Percentiles rank a stretch among this genome's conserved stretches.
Evolutionary conservation across 78 protist species (phyloP).

Genomic region (Dictyostelium purpureum): DNA sequence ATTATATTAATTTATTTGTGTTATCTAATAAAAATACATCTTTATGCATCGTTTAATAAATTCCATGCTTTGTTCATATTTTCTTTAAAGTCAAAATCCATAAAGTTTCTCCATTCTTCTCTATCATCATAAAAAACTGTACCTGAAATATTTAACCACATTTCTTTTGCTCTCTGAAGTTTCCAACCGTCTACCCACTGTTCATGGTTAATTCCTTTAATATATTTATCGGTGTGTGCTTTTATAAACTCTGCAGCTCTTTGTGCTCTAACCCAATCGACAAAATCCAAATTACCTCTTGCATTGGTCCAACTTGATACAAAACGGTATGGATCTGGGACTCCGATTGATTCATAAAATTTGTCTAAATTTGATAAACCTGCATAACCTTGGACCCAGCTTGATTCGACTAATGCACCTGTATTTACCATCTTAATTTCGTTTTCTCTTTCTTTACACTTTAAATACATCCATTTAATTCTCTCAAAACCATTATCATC

Average conservation of each 20-base stretch:
- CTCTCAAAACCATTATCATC: conserved; percentile 54
- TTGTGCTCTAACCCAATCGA: conserved; percentile 52
- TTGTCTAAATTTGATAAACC: conserved; percentile 9
- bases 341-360: conserved; percentile 39
- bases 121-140: conserved; percentile 60
- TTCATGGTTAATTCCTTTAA: conserved; percentile 25
- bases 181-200: conserved; percentile 68
- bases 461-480: conserved; percentile 62
- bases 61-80: conserved; percentile 68
- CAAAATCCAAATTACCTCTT: conserved; percentile 23
- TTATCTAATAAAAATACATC: no score
- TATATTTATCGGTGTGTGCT: conserved; percentile 53
- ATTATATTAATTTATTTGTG: no score
- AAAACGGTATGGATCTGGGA: neutral
- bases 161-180: conserved; percentile 43
- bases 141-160: conserved; percentile 73
- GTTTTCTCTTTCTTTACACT: conserved; percentile 9
- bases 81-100: conserved; percentile 50
- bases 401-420: conserved; percentile 18
- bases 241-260: conserved; percentile 64
- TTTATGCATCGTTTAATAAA: conserved; percentile 57
- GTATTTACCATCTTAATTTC: conserved; percentile 69
- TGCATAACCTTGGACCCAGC: conserved; percentile 46
- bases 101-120: conserved; percentile 49
- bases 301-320: conserved; percentile 71